These are phyloP conservation scores for Podospora bellae-mahoneyi DNA, from an alignment of 495 filamentous ascomycete genomes.

Conservation along the genomic window DNA sequence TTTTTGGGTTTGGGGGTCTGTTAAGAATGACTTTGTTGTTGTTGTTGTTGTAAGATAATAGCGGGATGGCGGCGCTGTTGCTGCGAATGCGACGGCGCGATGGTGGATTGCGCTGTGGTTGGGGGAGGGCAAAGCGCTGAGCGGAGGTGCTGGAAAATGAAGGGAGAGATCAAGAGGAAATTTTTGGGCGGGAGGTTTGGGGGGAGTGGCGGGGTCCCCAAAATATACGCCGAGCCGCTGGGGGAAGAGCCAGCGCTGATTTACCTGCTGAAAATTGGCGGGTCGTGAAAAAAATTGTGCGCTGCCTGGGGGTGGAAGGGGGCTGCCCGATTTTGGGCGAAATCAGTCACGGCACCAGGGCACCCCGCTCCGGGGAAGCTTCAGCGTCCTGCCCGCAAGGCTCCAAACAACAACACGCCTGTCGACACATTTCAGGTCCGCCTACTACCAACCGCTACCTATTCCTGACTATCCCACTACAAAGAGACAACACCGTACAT, in stretches of 20 bases:
- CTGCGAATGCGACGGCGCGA: constrained; percentile 22
- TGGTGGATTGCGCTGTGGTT: constrained; percentile 25
- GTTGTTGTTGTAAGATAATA: constrained; percentile 11
- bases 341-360: constrained; percentile 14
- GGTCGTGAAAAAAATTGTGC: constrained; percentile 26
- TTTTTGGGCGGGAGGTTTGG: constrained; percentile 31
- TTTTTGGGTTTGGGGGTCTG: constrained; percentile 14
- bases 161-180: constrained; percentile 36
- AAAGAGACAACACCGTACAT: too few species aligned
- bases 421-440: too few species aligned
- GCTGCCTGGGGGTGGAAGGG: constrained; percentile 8
- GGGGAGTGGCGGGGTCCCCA: constrained; percentile 30
- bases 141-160: constrained; percentile 25
- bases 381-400: background rate
- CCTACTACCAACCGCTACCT: too few species aligned
- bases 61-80: constrained; percentile 20
- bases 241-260: constrained; percentile 32
- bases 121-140: constrained; percentile 24
- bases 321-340: constrained; percentile 25
- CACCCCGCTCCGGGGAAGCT: background rate
- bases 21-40: constrained; percentile 18
- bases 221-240: constrained; percentile 32
- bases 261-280: constrained; percentile 30
- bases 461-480: too few species aligned
- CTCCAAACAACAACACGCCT: background rate